Evolutionary conservation across 208 protist species (phyloP).

Genomic region (Tetramitus jugosus): DNA sequence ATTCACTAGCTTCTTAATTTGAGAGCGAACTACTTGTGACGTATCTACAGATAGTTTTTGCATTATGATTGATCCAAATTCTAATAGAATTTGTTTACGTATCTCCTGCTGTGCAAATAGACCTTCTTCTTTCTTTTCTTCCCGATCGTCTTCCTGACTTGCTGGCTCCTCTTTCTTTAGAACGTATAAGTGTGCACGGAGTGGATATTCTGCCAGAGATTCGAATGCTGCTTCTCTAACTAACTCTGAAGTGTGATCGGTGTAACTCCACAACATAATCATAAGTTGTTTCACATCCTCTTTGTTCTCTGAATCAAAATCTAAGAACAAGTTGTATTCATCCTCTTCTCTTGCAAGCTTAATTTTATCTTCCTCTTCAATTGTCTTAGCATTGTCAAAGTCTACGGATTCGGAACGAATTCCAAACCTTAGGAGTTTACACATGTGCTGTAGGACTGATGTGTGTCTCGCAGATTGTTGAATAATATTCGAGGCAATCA

Average conservation of each 20-base stretch:
- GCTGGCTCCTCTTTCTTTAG: not conserved
- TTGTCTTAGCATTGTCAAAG: not conserved
- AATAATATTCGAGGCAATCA: not conserved
- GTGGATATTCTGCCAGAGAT: not conserved
- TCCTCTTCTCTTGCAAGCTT: too few relatives aligned
- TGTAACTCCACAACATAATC: not conserved
- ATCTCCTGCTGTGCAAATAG: conserved; percentile 7
- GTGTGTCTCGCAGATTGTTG: not conserved
- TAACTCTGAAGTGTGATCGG: not conserved
- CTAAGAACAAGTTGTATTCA: conserved; percentile 18
- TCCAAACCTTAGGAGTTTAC: not conserved
- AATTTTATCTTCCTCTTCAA: too few relatives aligned
- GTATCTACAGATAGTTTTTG: not conserved
- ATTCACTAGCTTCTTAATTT: not conserved
- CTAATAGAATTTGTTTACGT: not conserved
- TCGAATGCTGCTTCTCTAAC: not conserved
- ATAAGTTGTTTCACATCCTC: not conserved
- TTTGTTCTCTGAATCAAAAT: not conserved
- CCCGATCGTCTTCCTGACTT: not conserved
- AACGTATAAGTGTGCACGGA: not conserved
- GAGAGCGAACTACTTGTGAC: not conserved
- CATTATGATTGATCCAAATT: not conserved
- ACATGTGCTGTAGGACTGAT: not conserved
- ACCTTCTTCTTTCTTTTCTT: not conserved
- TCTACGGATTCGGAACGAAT: not conserved